Conservation (phyloP, 805 yeast genomes). For the Isabelozyma heimii region DNA sequence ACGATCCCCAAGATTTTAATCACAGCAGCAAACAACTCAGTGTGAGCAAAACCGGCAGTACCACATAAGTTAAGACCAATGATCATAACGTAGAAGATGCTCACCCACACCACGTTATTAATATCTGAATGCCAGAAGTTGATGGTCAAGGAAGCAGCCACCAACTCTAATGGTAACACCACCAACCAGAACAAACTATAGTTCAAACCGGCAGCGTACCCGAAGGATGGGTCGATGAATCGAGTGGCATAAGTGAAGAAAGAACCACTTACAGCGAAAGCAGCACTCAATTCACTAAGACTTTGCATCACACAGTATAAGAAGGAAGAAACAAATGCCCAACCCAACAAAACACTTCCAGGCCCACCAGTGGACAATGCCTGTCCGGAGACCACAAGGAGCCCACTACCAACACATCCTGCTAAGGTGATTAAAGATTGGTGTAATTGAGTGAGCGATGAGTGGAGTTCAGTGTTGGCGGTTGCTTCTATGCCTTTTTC, state of each 20-base stretch:
- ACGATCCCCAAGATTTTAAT: constrained; percentile 37
- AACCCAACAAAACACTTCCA: constrained; percentile 31
- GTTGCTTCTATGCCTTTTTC: constrained; percentile 4
- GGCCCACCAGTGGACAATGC: constrained; percentile 37
- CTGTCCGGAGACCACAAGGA: constrained; percentile 38
- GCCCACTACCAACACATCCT: constrained; percentile 42
- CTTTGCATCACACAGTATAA: constrained; percentile 44
- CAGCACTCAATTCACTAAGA: constrained; percentile 37
- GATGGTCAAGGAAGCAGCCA: constrained; percentile 40
- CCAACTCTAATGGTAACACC: constrained; percentile 41
- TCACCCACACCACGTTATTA: constrained; percentile 42
- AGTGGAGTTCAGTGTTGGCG: constrained; percentile 10
- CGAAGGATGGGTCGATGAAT: constrained; percentile 43
- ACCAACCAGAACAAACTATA: constrained; percentile 45
- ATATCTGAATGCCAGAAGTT: constrained; percentile 38
- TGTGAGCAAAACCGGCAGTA: constrained; percentile 35
- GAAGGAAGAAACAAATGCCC: constrained; percentile 39
- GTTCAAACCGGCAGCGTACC: constrained; percentile 46
- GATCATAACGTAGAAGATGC: constrained; percentile 36
- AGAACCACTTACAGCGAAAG: constrained; percentile 39
- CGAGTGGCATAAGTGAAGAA: constrained; percentile 40
- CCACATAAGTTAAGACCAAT: constrained; percentile 33
- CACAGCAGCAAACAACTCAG: constrained; percentile 33
- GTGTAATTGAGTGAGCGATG: constrained; percentile 11
- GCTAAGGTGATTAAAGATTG: constrained; percentile 34